phyloP scores from a whole-genome alignment of 768 basidiomycete genomes.

The Russula sp. region DNA sequence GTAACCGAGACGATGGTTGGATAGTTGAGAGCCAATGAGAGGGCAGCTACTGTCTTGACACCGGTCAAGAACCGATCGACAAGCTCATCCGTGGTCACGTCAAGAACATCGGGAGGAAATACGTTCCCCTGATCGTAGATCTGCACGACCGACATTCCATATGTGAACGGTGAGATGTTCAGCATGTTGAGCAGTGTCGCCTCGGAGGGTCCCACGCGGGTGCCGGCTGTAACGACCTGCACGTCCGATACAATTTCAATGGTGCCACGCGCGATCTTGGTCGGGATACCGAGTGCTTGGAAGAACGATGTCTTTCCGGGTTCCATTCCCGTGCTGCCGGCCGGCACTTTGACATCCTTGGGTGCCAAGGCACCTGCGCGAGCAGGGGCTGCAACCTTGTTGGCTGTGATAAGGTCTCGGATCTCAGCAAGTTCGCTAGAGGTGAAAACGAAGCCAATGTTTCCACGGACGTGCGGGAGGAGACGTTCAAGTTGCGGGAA shows the following conservation, averaged over 20 bases:
- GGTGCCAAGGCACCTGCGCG: constrained; percentile 97
- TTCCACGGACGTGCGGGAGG: constrained; percentile 92
- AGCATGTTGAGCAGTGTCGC: constrained; percentile 99
- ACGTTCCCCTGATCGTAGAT: constrained; percentile 92
- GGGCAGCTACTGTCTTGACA: constrained; percentile 91
- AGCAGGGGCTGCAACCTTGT: constrained; percentile 98
- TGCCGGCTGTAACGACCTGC: constrained; percentile 87
- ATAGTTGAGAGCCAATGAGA: constrained; percentile 94
- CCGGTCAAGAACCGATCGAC: constrained; percentile 87
- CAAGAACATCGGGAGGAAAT: constrained; percentile 86
- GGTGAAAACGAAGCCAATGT: constrained; percentile 99
- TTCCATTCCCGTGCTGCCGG: constrained; percentile 99
- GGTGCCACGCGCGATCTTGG: constrained; percentile 99
- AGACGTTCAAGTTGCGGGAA: constrained; percentile 93
- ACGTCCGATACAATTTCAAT: constrained; percentile 99
- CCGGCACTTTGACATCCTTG: constrained; percentile 86
- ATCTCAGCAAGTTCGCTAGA: constrained; percentile 86
- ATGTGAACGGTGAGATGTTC: constrained; percentile 99
- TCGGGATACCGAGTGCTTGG: constrained; percentile 99
- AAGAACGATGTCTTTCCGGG: constrained; percentile 99
- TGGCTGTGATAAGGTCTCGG: constrained; percentile 87
- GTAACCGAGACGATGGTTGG: constrained; percentile 91
- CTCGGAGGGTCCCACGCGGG: constrained; percentile 94
- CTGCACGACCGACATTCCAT: constrained; percentile 97
- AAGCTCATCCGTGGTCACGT: constrained; percentile 87